Evolutionary conservation across 2,329 filamentous ascomycete species (phyloP), one percentile per base, ranked within the genome.

Genomic region (Tolypocladium pustulatum): DNA sequence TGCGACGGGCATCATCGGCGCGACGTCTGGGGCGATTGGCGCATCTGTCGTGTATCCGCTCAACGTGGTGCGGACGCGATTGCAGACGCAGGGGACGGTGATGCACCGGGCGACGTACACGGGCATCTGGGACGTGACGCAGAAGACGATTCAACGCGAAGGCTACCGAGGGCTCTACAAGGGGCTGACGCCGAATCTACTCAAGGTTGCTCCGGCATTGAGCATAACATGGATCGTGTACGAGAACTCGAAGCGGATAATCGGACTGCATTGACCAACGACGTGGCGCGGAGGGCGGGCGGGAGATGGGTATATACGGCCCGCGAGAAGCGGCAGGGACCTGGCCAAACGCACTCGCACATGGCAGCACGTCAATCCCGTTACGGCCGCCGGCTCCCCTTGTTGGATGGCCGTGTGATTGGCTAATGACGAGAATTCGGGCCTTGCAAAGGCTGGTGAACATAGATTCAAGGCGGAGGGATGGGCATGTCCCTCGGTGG

Each of bases 171-270:
- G 94, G 2, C 78, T 99, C 59, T 99, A 96, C 80, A 96, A 95
- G 74, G 94, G 94, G 1, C 78, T 97, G 63, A 96, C 93, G 49
- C 94, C 94, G 6, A 99, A 97, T 70, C 78, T 99, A 43, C 80
- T 99, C 66, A 99, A 99, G 78, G 94, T 99, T 40, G 91, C 94
- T 12, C 94, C 94, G 2, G 91, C 94, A 36, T 87, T 99, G 57
- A 96, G 91, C 67, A 97, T 99, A 71, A 92, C 91, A 58, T 96
- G 94, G 79, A 85, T 96, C 67, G 89, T 94, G 61, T 96, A 96
- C 69, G 91, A 96, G 75, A 94, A 94, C 69, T 85, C 89, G 58
- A 96, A 96, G 78, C 83, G 81, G 66, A 71, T 89, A 38, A 78
- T 96, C 64, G 72, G 77, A 17, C 68, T 86, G 65, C 77, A 79